These are phyloP conservation scores for Corylus heterophylla DNA, from an alignment of 306 rosid genomes.

Conservation along the genomic window DNA sequence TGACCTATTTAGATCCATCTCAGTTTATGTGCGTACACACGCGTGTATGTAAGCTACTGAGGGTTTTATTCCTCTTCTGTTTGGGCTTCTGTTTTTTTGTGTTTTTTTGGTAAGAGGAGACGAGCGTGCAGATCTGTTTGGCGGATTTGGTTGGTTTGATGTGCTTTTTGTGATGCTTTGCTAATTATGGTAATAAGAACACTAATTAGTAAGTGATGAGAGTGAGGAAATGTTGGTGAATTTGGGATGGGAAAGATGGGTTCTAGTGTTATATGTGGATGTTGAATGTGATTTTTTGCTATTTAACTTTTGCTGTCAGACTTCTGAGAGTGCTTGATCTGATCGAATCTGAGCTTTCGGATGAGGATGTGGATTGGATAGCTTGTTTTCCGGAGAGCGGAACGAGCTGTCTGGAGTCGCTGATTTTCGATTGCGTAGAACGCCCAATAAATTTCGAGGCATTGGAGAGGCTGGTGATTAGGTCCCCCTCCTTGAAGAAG, in stretches of 20 bases:
- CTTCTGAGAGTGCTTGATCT: conserved; percentile 79
- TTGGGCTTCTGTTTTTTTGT: not conserved
- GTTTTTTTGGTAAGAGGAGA: not conserved
- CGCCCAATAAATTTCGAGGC: conserved; percentile 62
- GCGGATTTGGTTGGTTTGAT: not conserved
- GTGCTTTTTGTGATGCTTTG: not conserved
- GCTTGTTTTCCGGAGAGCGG: conserved; percentile 69
- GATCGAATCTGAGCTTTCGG: conserved; percentile 60
- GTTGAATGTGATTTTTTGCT: not conserved
- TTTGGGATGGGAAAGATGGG: conserved; percentile 17
- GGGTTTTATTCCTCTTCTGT: not conserved
- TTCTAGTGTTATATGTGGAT: not conserved
- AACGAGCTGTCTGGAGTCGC: conserved; percentile 56
- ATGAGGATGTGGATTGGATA: conserved; percentile 76
- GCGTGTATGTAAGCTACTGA: not conserved
- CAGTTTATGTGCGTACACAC: not conserved
- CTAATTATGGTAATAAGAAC: not conserved
- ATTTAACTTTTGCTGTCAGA: conserved; percentile 40
- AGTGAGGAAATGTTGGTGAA: not conserved
- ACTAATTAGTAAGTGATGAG: not conserved
- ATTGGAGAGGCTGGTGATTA: conserved; percentile 72
- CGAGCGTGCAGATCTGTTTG: conserved; percentile 13
- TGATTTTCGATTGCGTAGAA: conserved; percentile 73
- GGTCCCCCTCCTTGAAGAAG: conserved; percentile 80
- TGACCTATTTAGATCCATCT: not conserved